These are phyloP conservation scores for Fusarium mexicanum DNA, from an alignment of 2,329 filamentous ascomycete genomes.

Conservation along the genomic window DNA sequence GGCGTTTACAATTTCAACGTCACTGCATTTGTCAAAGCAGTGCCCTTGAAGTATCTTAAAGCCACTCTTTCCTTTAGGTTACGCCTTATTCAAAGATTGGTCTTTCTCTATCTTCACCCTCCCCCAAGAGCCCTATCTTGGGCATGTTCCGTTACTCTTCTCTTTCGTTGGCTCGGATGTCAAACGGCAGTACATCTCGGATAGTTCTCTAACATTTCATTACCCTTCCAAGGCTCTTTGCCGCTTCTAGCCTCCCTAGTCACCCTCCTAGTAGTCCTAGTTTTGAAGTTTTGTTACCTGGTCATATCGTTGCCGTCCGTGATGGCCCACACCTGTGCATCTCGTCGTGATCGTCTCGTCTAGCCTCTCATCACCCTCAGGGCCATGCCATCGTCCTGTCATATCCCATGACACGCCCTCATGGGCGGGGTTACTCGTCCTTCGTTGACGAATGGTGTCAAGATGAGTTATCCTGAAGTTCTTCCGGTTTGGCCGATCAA, in stretches of 20 bases:
- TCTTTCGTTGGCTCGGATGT: conserved; percentile 41
- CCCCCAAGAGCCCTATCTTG: conserved; percentile 36
- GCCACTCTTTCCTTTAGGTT: conserved; percentile 36
- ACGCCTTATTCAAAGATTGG: conserved; percentile 23
- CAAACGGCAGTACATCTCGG: conserved; percentile 26
- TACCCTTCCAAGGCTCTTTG: conserved; percentile 30
- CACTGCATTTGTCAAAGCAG: conserved; percentile 34
- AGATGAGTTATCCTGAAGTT: conserved; percentile 54
- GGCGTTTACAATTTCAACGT: conserved; percentile 40
- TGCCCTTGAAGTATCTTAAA: conserved; percentile 33
- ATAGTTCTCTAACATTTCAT: conserved; percentile 31
- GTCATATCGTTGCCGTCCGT: conserved; percentile 41
- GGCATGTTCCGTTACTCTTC: conserved; percentile 29
- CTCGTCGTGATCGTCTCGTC: conserved; percentile 48
- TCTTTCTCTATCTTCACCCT: conserved; percentile 43
- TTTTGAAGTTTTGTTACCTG: conserved; percentile 33
- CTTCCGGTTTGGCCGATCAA: conserved; percentile 49
- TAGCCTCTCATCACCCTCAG: conserved; percentile 43
- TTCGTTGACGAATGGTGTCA: conserved; percentile 55
- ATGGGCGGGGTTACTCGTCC: conserved; percentile 54
- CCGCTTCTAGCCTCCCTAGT: conserved; percentile 45
- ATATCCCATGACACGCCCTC: conserved; percentile 42
- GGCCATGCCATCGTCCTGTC: conserved; percentile 48
- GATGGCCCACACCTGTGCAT: conserved; percentile 49
- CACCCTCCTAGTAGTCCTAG: conserved; percentile 44